A percentile compares a stretch with the other conserved stretches of the same genome.
Conservation (phyloP, 179 eudicot genomes). For the Actinidia arguta region DNA sequence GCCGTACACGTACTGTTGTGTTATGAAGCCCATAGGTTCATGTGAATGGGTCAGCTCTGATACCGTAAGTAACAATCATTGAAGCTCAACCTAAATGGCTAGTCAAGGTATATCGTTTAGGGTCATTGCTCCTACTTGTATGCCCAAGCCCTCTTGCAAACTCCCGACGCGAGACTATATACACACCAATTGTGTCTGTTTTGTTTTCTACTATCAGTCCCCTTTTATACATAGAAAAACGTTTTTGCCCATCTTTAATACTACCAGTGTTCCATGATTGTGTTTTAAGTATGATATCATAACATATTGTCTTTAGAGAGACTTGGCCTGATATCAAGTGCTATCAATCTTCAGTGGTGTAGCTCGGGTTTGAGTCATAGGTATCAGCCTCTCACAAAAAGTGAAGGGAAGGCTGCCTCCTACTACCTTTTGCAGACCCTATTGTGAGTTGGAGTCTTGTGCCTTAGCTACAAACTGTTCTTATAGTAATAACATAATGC, state of each 20-base stretch:
- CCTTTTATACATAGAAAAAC: neutral
- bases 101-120: neutral
- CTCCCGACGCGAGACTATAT: neutral
- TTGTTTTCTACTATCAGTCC: neutral
- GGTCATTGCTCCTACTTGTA: neutral
- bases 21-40: too few relatives aligned
- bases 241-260: neutral
- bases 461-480: too few relatives aligned
- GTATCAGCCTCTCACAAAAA: too few relatives aligned
- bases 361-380: too few relatives aligned
- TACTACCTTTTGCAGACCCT: too few relatives aligned
- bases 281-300: neutral
- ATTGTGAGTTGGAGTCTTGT: too few relatives aligned
- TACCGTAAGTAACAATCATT: neutral
- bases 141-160: neutral
- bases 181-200: neutral
- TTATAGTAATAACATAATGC: neutral
- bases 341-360: too few relatives aligned
- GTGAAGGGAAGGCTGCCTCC: too few relatives aligned
- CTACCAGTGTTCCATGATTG: neutral
- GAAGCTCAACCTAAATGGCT: neutral
- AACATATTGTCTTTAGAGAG: neutral
- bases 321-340: neutral
- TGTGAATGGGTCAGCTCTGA: neutral
- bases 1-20: too few relatives aligned